A percentile compares a stretch with the other conserved stretches of the same genome.
These are phyloP conservation scores for Paracorniculantispora psalliotae DNA, from an alignment of 2,329 filamentous ascomycete genomes.

Conservation along the genomic window DNA sequence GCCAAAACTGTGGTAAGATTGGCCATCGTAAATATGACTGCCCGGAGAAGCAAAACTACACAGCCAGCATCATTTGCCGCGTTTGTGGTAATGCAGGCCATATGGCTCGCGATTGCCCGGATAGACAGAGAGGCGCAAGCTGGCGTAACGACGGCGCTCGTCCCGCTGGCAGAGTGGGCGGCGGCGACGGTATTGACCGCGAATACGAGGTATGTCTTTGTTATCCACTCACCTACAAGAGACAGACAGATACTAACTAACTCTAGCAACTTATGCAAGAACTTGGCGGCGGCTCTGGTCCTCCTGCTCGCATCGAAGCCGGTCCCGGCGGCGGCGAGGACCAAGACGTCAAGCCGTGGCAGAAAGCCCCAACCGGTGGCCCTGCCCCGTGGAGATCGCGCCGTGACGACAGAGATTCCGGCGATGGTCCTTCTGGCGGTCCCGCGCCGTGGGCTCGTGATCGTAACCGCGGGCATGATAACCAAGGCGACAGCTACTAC, in stretches of 20 bases:
- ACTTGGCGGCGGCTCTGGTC: constrained; percentile 69
- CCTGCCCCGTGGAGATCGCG: constrained; percentile 73
- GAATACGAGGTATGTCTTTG: constrained; percentile 77
- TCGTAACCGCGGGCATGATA: constrained; percentile 44
- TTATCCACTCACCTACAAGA: not conserved
- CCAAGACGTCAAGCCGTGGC: constrained; percentile 75
- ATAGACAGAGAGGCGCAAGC: constrained; percentile 82
- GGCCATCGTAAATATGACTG: constrained; percentile 99
- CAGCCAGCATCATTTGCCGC: constrained; percentile 98
- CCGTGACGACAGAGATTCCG: constrained; percentile 45
- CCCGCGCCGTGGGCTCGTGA: constrained; percentile 61
- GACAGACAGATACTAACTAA: constrained; percentile 32
- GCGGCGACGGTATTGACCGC: constrained; percentile 80
- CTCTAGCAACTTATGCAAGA: constrained; percentile 92
- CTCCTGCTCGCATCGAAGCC: constrained; percentile 80
- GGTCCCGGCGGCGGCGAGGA: constrained; percentile 60
- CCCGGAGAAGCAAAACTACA: constrained; percentile 95
- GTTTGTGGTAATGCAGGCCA: constrained; percentile 97
- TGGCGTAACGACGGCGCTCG: constrained; percentile 72
- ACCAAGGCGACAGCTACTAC: constrained; percentile 26
- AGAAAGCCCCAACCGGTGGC: constrained; percentile 76
- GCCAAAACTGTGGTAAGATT: constrained; percentile 98
- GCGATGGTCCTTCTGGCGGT: constrained; percentile 32
- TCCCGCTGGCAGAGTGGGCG: constrained; percentile 62
- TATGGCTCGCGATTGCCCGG: constrained; percentile 96